These are phyloP conservation scores for Verticillium albo-atrum DNA, from an alignment of 2,329 filamentous ascomycete species.

Conservation along the genomic window DNA sequence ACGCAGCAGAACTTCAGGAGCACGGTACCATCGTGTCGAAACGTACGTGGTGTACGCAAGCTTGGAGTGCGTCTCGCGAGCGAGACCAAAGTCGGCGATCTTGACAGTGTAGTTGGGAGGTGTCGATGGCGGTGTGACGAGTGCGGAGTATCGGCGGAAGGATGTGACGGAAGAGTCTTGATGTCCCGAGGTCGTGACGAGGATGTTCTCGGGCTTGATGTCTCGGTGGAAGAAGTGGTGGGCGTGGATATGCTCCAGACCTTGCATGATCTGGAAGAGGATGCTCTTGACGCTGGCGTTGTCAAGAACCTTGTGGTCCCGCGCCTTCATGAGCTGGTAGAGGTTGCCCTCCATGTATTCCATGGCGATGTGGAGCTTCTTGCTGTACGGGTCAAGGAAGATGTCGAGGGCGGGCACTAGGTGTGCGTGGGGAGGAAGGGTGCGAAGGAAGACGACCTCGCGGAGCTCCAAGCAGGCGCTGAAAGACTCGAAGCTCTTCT, in stretches of 20 bases:
- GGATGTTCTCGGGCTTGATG: slow-evolving; percentile 98
- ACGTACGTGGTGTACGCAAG: slow-evolving; percentile 97
- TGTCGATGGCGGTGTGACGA: slow-evolving; percentile 92
- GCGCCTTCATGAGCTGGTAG: slow-evolving; percentile 97
- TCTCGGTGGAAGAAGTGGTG: slow-evolving; percentile 98
- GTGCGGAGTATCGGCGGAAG: slow-evolving; percentile 86
- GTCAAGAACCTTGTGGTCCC: slow-evolving; percentile 92
- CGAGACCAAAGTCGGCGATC: slow-evolving; percentile 96
- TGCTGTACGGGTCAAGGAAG: slow-evolving; percentile 92
- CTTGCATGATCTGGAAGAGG: slow-evolving; percentile 92
- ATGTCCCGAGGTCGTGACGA: slow-evolving; percentile 85
- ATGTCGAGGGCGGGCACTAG: slow-evolving; percentile 97
- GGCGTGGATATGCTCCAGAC: slow-evolving; percentile 94
- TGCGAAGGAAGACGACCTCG: slow-evolving; percentile 93
- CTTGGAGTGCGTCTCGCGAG: slow-evolving; percentile 95
- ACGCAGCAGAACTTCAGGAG: slow-evolving; percentile 87
- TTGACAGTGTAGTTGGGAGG: slow-evolving; percentile 94
- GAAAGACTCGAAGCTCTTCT: slow-evolving; percentile 97
- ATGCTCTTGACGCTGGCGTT: slow-evolving; percentile 94
- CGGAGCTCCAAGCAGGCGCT: slow-evolving; percentile 85
- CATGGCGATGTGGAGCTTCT: slow-evolving; percentile 97
- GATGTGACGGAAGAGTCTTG: slow-evolving; percentile 71
- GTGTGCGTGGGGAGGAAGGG: slow-evolving; percentile 81
- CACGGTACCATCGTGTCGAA: slow-evolving; percentile 96
- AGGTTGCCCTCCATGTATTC: slow-evolving; percentile 99